Evolutionary conservation across 2,329 filamentous ascomycete genomes (phyloP).

Genomic region (Berkeleyomyces basicola): DNA sequence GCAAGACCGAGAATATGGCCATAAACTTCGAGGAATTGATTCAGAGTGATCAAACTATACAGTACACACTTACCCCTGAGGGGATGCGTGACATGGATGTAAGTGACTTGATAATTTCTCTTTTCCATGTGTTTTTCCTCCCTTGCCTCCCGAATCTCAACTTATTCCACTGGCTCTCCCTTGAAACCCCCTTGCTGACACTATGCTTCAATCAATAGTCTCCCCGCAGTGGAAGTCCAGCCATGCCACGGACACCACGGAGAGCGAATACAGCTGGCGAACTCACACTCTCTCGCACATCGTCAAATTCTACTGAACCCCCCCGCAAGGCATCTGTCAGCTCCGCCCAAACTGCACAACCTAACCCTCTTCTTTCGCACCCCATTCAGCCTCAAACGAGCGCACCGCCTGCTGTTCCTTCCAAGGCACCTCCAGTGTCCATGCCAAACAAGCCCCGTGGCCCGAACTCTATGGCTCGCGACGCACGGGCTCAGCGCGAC

Average conservation of each 20-base stretch:
- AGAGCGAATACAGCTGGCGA: slow-evolving; percentile 30
- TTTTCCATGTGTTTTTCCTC: neutral
- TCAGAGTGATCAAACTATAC: slow-evolving; percentile 65
- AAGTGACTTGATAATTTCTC: slow-evolving; percentile 21
- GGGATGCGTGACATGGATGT: slow-evolving; percentile 64
- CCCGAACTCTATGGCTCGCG: slow-evolving; percentile 35
- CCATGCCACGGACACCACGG: slow-evolving; percentile 25
- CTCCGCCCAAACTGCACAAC: slow-evolving; percentile 12
- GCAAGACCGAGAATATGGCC: slow-evolving; percentile 39
- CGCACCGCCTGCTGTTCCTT: slow-evolving; percentile 15
- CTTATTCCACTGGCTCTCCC: neutral
- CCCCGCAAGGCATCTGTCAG: slow-evolving; percentile 12
- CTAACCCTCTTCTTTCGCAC: slow-evolving; percentile 11
- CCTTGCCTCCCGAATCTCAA: neutral
- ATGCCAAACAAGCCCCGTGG: neutral
- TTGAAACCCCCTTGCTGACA: slow-evolving; percentile 2
- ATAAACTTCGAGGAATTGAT: slow-evolving; percentile 66
- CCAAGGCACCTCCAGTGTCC: slow-evolving; percentile 2
- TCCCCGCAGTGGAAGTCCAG: slow-evolving; percentile 23
- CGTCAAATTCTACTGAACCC: slow-evolving; percentile 26
- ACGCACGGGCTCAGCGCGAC: slow-evolving; percentile 53
- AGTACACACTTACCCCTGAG: slow-evolving; percentile 66
- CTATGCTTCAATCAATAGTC: slow-evolving; percentile 9
- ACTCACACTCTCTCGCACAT: slow-evolving; percentile 30
- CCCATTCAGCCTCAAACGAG: slow-evolving; percentile 7